Evolutionary conservation across 805 yeast species (phyloP).

Genomic region (Ogataea sp.): DNA sequence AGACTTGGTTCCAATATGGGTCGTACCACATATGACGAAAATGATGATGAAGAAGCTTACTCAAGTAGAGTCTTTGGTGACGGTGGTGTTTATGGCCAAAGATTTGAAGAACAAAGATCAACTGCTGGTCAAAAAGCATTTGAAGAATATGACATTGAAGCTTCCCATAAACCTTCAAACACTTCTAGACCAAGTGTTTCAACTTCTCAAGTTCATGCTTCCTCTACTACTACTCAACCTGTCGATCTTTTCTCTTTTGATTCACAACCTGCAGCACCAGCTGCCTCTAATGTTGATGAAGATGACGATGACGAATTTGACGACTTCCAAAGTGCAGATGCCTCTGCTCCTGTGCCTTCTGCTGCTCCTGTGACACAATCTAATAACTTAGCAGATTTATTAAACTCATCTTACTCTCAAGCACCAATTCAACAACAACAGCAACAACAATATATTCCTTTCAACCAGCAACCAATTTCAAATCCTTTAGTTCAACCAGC

Average conservation of each 20-base stretch:
- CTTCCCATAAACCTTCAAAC: slow-evolving; percentile 22
- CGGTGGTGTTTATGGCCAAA: slow-evolving; percentile 62
- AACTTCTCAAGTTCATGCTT: slow-evolving; percentile 36
- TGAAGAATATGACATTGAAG: slow-evolving; percentile 55
- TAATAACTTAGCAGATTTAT: slow-evolving; percentile 24
- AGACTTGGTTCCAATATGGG: slow-evolving; percentile 11
- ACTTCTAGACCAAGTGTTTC: slow-evolving; percentile 24
- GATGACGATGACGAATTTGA: slow-evolving; percentile 73
- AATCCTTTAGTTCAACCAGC: slow-evolving; percentile 30
- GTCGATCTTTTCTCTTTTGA: slow-evolving; percentile 45
- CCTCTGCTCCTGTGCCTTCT: slow-evolving; percentile 22
- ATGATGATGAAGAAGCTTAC: slow-evolving; percentile 36
- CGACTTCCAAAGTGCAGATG: slow-evolving; percentile 68
- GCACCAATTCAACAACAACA: slow-evolving; percentile 10
- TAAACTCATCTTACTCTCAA: slow-evolving; percentile 20
- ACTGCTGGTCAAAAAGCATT: slow-evolving; percentile 33
- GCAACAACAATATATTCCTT: slow-evolving; percentile 5
- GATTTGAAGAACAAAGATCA: slow-evolving; percentile 51
- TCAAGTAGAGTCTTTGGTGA: slow-evolving; percentile 57
- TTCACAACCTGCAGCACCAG: slow-evolving; percentile 15
- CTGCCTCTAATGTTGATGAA: slow-evolving; percentile 20
- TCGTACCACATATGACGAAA: slow-evolving; percentile 31
- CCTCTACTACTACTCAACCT: slow-evolving; percentile 25
- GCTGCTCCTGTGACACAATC: slow-evolving; percentile 10
- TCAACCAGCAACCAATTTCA: slow-evolving; percentile 10